Conservation (phyloP, 1,284 basidiomycete species). For the Inonotus obliquus region DNA sequence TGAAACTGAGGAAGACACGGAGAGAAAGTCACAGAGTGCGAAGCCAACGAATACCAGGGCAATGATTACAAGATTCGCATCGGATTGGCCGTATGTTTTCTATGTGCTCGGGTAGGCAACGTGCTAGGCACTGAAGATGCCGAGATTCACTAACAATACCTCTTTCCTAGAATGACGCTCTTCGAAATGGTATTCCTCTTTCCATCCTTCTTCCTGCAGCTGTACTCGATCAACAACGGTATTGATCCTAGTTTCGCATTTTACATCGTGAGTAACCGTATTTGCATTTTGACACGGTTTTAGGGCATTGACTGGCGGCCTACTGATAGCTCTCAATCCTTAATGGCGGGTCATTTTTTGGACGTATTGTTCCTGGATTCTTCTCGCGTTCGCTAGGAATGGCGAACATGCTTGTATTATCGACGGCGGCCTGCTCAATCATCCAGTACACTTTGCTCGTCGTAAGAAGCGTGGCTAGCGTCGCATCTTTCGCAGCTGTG, state of each 20-base stretch:
- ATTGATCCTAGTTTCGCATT: not conserved
- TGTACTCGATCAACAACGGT: not conserved
- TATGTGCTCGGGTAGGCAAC: slow-evolving; percentile 13
- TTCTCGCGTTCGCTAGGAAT: slow-evolving; percentile 11
- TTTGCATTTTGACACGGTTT: not conserved
- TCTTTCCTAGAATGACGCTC: not conserved
- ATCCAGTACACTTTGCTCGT: slow-evolving; percentile 23
- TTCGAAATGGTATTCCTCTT: not conserved
- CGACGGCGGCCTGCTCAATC: slow-evolving; percentile 10
- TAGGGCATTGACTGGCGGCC: not conserved
- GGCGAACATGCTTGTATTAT: not conserved
- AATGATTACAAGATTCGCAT: slow-evolving; percentile 11
- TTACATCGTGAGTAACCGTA: slow-evolving; percentile 2
- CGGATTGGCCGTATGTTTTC: slow-evolving; percentile 14
- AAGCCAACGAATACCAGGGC: not conserved
- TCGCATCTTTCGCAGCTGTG: slow-evolving; percentile 16
- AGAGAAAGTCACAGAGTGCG: not conserved
- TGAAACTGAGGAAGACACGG: not conserved
- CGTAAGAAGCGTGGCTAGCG: slow-evolving; percentile 10
- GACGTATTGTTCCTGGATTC: slow-evolving; percentile 31
- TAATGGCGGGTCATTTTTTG: slow-evolving; percentile 36
- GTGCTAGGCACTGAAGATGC: not conserved
- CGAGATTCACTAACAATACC: too few species aligned
- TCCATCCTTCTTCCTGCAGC: slow-evolving; percentile 4
- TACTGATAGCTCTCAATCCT: slow-evolving; percentile 33